phyloP scores from a whole-genome alignment of 345 rosid genomes.

The Eucalyptus shirleyi region DNA sequence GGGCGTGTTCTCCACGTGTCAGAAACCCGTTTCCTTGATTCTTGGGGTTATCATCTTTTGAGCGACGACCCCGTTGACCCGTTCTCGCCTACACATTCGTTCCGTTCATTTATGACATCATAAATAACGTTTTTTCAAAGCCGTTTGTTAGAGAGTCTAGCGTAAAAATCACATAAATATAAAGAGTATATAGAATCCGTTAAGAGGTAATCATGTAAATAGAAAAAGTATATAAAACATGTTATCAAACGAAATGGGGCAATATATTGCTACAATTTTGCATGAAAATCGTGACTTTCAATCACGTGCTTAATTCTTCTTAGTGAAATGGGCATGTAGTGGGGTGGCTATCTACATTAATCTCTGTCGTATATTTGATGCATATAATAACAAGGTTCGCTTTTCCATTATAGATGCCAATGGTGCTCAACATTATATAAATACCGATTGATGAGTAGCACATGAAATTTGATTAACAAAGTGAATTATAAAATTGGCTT shows the following conservation, averaged over 20 bases:
- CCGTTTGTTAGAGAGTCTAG: fast-evolving
- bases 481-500: too few relatives aligned
- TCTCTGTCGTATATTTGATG: neutral
- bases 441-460: neutral
- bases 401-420: neutral
- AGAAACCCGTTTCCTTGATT: neutral
- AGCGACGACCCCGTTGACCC: neutral
- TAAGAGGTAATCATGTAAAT: fast-evolving
- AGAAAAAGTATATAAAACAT: neutral
- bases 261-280: neutral
- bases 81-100: neutral
- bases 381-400: neutral
- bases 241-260: fast-evolving
- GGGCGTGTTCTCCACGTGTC: neutral
- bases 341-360: neutral
- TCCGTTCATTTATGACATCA: neutral
- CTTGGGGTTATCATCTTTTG: neutral
- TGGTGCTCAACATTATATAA: neutral
- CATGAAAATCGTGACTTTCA: neutral
- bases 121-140: neutral
- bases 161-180: fast-evolving
- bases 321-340: fast-evolving
- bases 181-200: neutral
- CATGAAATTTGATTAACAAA: neutral
- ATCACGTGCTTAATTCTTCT: fast-evolving